Evolutionary conservation across 257 asterid genomes (phyloP), one percentile per base, ranked within the genome.

Genomic region (Prunella vulgaris): DNA sequence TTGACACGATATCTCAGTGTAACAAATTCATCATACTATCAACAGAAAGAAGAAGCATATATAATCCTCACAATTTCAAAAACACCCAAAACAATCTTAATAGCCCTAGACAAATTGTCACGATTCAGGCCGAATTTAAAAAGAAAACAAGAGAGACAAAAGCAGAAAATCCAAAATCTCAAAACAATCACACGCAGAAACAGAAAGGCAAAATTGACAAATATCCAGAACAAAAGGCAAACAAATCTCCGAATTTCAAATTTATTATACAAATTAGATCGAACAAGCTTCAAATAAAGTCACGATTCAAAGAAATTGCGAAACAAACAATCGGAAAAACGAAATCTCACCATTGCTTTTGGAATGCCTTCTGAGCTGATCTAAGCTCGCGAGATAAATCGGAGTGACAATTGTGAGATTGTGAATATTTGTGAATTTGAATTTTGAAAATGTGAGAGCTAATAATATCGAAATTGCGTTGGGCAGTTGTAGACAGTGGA

Each of bases 311-410:
- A 66, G 46, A 21, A 61, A 69, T 46, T 6, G n/a, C 25, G 59
- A 40, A 13, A 33, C 1, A 2, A 58, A 5, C 21, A 24, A 48
- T 3, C 13, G 3, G 42, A 35, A 49, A 37, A 24, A 32, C 7
- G 68, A 7, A 63, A 28, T 33, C 27, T 70, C 58, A 80, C 84
- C 84, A 80, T 80, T 25, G n/a, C 24, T 38, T 38, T 35, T 1
- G 46, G 66, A 60, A 52, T n/a, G 67, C 18, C 20, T 51, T 44
- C 57, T 30, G 66, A 77, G 73, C 68, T 53, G 70, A 68, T 66
- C 48, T 25, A 48, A 71, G 74, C 71, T 79, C 33, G 62, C 20
- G 76, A 64, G 69, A 64, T 48, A 69, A 73, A 75, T 71, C 72
- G 64, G 37, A 67, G 20, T 42, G 64, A 42, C 8, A 51, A 14